Evolutionary conservation across 202 grass and related monocot genomes (phyloP).

Genomic region (Panicum hallii): DNA sequence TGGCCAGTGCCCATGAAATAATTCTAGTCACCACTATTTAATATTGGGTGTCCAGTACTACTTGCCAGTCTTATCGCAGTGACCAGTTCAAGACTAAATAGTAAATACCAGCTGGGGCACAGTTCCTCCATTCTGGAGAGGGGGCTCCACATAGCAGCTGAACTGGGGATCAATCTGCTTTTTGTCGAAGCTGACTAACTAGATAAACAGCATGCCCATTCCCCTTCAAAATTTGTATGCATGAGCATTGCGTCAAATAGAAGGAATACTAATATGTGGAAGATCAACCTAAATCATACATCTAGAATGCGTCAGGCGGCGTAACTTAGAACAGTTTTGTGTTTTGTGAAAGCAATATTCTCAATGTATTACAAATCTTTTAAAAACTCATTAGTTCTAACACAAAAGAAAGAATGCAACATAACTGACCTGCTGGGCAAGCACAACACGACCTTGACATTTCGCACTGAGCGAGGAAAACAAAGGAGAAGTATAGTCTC

Average conservation of each 20-base stretch:
- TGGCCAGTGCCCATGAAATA: background rate
- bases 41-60: background rate
- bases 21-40: background rate
- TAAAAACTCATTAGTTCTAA: conserved; percentile 17
- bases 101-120: background rate
- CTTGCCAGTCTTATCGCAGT: background rate
- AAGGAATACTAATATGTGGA: conserved; percentile 14
- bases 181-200: background rate
- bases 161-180: background rate
- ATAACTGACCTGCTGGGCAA: conserved; percentile 91
- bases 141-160: background rate
- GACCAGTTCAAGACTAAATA: background rate
- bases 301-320: background rate
- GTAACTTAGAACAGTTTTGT: background rate
- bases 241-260: background rate
- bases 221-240: background rate
- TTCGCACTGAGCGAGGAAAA: conserved; percentile 72
- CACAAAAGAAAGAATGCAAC: conserved; percentile 39
- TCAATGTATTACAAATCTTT: conserved; percentile 7
- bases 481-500: conserved; percentile 92
- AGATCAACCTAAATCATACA: background rate
- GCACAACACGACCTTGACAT: conserved; percentile 90
- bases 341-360: background rate
- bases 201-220: background rate
- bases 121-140: background rate